Conservation (phyloP, 2,329 filamentous ascomycete species). For the Epicoccum sorghinum region DNA sequence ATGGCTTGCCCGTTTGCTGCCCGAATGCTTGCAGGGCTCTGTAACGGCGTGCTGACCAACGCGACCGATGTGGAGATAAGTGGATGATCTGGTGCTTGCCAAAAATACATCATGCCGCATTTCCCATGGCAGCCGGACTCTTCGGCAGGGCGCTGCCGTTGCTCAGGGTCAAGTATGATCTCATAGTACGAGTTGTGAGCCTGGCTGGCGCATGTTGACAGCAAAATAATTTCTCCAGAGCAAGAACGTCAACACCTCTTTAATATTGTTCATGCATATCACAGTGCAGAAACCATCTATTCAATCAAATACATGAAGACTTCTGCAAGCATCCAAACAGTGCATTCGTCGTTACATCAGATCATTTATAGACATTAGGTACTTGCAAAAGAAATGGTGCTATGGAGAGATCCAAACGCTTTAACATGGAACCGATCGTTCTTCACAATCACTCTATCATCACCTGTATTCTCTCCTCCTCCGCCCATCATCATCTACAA, state of each 20-base stretch:
- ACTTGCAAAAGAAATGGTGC: not conserved
- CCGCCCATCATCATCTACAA: conserved; percentile 32
- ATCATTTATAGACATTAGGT: conserved; percentile 9
- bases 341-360: not conserved
- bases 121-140: conserved; percentile 1
- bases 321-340: not conserved
- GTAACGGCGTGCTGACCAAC: conserved; percentile 20
- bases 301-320: not conserved
- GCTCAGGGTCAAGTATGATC: conserved; percentile 3
- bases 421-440: not conserved
- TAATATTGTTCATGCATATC: too few relatives aligned
- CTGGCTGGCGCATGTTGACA: not conserved
- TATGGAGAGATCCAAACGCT: not conserved
- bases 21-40: conserved; percentile 23
- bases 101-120: conserved; percentile 7
- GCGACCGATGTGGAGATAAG: conserved; percentile 13
- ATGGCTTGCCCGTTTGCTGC: conserved; percentile 23
- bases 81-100: conserved; percentile 10
- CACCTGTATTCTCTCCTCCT: conserved; percentile 28
- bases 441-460: not conserved
- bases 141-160: conserved; percentile 3
- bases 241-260: not conserved
- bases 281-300: too few relatives aligned
- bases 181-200: not conserved
- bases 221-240: not conserved